Conservation (phyloP, 805 yeast species). For the Saccharomycopsis oosterbeekiorum region DNA sequence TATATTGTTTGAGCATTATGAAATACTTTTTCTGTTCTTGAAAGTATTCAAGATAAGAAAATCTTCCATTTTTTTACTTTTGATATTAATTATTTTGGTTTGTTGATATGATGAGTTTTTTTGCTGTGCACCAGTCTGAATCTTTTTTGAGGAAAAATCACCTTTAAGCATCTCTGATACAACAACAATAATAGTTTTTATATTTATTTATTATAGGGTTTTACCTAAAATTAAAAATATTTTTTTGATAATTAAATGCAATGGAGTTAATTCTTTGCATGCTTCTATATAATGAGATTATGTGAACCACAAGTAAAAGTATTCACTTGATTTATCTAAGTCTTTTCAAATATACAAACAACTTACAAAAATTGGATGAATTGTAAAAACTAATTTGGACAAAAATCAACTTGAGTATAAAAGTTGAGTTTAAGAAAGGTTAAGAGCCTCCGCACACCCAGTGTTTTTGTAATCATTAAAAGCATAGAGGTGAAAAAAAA, state of each 20-base stretch:
- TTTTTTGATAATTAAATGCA: too few species aligned
- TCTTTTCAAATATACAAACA: background rate
- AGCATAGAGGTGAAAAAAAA: too few species aligned
- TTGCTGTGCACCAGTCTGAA: slow-evolving; percentile 10
- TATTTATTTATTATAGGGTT: background rate
- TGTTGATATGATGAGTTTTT: slow-evolving; percentile 7
- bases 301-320: background rate
- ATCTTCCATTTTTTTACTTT: background rate
- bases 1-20: background rate
- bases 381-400: too few species aligned
- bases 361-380: too few species aligned
- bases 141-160: slow-evolving; percentile 8
- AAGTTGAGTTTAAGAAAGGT: too few species aligned
- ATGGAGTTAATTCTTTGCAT: too few species aligned
- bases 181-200: background rate
- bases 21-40: background rate
- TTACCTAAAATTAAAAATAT: background rate
- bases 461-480: too few species aligned
- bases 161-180: slow-evolving; percentile 9
- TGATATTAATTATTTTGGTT: background rate
- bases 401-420: too few species aligned
- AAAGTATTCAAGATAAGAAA: background rate
- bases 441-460: too few species aligned
- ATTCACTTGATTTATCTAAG: background rate
- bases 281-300: background rate